A percentile compares a stretch with the other conserved stretches of the same genome.
Conservation (phyloP, 2,329 filamentous ascomycete species). For the Lachnellula cervina region DNA sequence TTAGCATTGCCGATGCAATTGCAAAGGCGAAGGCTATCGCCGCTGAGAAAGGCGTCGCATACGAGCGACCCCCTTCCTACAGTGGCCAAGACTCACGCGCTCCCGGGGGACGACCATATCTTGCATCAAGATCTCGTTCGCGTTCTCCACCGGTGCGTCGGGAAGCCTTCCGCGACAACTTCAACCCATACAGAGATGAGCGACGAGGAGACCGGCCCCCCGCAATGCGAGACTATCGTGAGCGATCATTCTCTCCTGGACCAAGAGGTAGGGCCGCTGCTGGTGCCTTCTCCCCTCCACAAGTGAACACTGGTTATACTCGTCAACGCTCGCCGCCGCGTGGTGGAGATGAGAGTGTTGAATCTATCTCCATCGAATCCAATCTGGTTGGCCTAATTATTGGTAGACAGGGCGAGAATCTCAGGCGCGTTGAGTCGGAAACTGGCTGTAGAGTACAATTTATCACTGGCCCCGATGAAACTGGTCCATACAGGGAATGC, state of each 20-base stretch:
- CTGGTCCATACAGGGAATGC: constrained; percentile 73
- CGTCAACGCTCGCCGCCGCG: constrained; percentile 56
- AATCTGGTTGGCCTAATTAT: constrained; percentile 87
- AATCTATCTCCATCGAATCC: constrained; percentile 82
- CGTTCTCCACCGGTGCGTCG: constrained; percentile 66
- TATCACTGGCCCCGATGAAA: constrained; percentile 67
- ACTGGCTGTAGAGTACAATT: constrained; percentile 85
- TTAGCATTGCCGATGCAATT: constrained; percentile 79
- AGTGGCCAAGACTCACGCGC: constrained; percentile 40
- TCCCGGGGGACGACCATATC: constrained; percentile 51
- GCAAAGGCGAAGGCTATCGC: constrained; percentile 80
- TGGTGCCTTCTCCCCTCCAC: constrained; percentile 57
- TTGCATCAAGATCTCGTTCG: constrained; percentile 60
- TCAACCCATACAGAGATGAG: constrained; percentile 82
- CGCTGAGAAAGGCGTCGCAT: constrained; percentile 68
- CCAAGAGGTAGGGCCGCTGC: constrained; percentile 47
- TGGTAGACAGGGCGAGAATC: constrained; percentile 82
- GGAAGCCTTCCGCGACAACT: constrained; percentile 68
- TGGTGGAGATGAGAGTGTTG: constrained; percentile 57
- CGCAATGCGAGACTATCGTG: constrained; percentile 51
- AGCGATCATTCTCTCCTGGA: constrained; percentile 68
- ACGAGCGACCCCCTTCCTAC: constrained; percentile 48
- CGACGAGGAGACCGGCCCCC: constrained; percentile 62
- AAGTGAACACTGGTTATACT: constrained; percentile 40
- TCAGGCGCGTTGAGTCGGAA: constrained; percentile 78